Evolutionary conservation across 2,329 filamentous ascomycete genomes (phyloP).

Genomic region (Epichloe gansuensis): DNA sequence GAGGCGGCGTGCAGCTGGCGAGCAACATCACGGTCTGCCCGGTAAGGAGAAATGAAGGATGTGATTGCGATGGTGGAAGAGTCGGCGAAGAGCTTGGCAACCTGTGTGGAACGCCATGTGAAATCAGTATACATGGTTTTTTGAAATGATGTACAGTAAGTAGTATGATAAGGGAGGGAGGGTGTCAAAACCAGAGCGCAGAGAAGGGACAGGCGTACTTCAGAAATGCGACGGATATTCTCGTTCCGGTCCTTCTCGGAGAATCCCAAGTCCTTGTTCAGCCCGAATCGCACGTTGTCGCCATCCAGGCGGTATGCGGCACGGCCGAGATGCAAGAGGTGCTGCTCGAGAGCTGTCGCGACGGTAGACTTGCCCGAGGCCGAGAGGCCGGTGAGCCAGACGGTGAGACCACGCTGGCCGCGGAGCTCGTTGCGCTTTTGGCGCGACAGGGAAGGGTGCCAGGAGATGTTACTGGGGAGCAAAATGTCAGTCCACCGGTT

Average conservation of each 20-base stretch:
- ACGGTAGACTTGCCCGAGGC: constrained; percentile 97
- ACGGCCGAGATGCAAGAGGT: constrained; percentile 75
- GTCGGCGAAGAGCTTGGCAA: constrained; percentile 94
- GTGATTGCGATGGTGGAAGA: constrained; percentile 78
- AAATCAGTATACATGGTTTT: neutral
- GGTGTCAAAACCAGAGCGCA: neutral
- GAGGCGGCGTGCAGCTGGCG: constrained; percentile 61
- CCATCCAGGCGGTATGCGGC: constrained; percentile 89
- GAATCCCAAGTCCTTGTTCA: constrained; percentile 97
- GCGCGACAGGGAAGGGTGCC: constrained; percentile 73
- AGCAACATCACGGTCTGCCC: constrained; percentile 71
- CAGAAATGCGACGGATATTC: constrained; percentile 93
- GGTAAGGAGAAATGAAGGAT: constrained; percentile 94
- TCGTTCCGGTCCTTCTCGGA: constrained; percentile 87
- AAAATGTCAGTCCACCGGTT: too few species aligned
- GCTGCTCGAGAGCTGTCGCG: constrained; percentile 91
- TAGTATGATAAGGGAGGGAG: neutral
- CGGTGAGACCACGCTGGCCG: constrained; percentile 80
- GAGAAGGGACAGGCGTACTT: constrained; percentile 31
- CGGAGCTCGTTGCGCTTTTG: constrained; percentile 62
- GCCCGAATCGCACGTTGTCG: constrained; percentile 94
- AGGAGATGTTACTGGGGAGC: constrained; percentile 67
- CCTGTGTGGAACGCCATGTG: constrained; percentile 28
- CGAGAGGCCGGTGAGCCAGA: constrained; percentile 96
- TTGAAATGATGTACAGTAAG: neutral